Evolutionary conservation across 345 rosid genomes (phyloP), one percentile per base, ranked within the genome.

Genomic region (Firmiana major): DNA sequence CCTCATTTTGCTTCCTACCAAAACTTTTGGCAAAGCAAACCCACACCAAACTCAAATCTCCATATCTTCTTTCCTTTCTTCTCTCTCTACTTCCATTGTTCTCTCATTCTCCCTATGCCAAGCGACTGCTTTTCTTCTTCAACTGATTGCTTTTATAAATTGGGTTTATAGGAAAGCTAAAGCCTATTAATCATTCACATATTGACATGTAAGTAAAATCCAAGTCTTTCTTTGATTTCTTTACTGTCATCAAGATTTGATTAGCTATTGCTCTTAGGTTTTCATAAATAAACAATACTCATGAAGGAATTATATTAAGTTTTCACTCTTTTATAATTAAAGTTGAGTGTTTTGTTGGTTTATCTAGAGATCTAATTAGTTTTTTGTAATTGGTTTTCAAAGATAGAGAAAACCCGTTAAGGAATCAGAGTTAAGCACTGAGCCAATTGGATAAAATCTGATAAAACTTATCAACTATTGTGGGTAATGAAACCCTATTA

Each of bases 401-500:
- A 59, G n/a, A 26, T 68, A 38, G 22, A 40, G 74, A 58, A 55
- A 76, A 80, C 72, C 81, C 81, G 90, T 93, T 92, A 95, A 90
- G 80, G 98, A 90, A 83, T 79, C 91, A 42, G 89, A 83, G 81
- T 81, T 83, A 22, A 83, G 71, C 73, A 78, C 94, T 31, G 92
- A 90, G 85, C 97, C 97, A 34, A 73, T 92, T 10, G 97, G 91
- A 42, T 97, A 96, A 77, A 90, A 96, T 55, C 82, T 91, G 63
- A 91, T 92, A 63, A 92, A 91, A 79, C 81, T 90, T 49, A 96
- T 92, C 63, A 92, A 93, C 88, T n/a, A n/a, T n/a, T n/a, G n/a
- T n/a, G n/a, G n/a, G n/a, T n/a, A n/a, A n/a, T n/a, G n/a, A n/a
- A n/a, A n/a, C n/a, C n/a, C n/a, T n/a, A n/a, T n/a, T n/a, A n/a